phyloP scores from a whole-genome alignment of 129 eudicot species.

The Flaveria linearis region DNA sequence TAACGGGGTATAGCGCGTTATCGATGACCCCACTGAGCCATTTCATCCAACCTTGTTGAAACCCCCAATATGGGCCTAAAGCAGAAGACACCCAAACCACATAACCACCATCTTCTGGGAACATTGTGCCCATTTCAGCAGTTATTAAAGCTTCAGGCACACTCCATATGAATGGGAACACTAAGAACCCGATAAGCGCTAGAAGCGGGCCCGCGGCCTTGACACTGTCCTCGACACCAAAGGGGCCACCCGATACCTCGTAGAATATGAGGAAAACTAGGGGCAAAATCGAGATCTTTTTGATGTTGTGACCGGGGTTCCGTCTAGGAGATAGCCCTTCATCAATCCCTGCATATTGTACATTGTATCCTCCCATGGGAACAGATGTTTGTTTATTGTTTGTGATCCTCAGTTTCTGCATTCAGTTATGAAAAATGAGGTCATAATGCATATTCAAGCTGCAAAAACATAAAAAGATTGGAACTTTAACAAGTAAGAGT shows the following conservation, averaged over 20 bases:
- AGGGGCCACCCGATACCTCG: slow-evolving; percentile 70
- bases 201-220: slow-evolving; percentile 63
- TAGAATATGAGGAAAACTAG: slow-evolving; percentile 63
- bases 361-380: slow-evolving; percentile 26
- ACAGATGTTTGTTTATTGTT: slow-evolving; percentile 26
- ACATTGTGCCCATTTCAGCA: slow-evolving; percentile 73
- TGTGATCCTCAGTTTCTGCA: slow-evolving; percentile 38
- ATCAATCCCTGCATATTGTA: slow-evolving; percentile 29
- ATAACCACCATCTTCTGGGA: slow-evolving; percentile 67
- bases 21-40: slow-evolving; percentile 70
- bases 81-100: slow-evolving; percentile 74
- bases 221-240: slow-evolving; percentile 67
- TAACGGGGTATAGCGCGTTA: slow-evolving; percentile 69
- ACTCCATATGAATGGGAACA: slow-evolving; percentile 34
- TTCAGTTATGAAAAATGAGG: slow-evolving; percentile 23
- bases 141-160: slow-evolving; percentile 68
- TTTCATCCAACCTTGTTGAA: slow-evolving; percentile 69
- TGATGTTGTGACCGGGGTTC: slow-evolving; percentile 19
- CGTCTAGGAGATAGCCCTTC: slow-evolving; percentile 27
- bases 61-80: slow-evolving; percentile 67
- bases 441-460: slow-evolving; percentile 18
- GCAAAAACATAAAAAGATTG: slow-evolving; percentile 3
- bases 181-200: slow-evolving; percentile 53
- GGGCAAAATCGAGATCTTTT: slow-evolving; percentile 52
- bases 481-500: background rate